Conservation (phyloP, 2,329 filamentous ascomycete genomes). For the Pseudocercospora vitis region DNA sequence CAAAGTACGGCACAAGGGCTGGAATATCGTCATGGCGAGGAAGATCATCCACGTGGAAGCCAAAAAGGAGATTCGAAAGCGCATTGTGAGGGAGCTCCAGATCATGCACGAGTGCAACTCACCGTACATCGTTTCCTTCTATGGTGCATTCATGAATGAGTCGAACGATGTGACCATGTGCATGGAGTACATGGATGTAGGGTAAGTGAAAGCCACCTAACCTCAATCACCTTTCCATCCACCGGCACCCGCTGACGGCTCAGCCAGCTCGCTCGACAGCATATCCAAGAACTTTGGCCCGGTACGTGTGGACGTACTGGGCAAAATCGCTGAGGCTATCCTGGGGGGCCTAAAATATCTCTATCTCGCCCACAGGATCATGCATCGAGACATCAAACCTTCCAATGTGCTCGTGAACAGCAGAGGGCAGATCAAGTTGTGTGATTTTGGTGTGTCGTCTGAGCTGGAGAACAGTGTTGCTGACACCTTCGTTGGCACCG, state of each 20-base stretch:
- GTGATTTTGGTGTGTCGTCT: constrained; percentile 97
- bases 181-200: constrained; percentile 99
- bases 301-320: constrained; percentile 90
- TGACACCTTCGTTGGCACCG: constrained; percentile 96
- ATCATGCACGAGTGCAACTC: constrained; percentile 99
- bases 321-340: constrained; percentile 95
- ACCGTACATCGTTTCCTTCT: constrained; percentile 95
- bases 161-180: constrained; percentile 98
- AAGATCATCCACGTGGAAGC: constrained; percentile 99
- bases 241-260: constrained; percentile 1
- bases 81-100: constrained; percentile 93
- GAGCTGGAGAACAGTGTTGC: constrained; percentile 97
- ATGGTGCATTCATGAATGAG: constrained; percentile 94
- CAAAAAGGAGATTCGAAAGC: constrained; percentile 93
- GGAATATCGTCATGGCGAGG: constrained; percentile 93
- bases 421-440: constrained; percentile 90
- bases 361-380: constrained; percentile 93
- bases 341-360: constrained; percentile 92
- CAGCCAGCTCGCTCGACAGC: constrained; percentile 76
- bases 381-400: constrained; percentile 98
- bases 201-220: no score
- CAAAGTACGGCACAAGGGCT: constrained; percentile 93
- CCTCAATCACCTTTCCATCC: background rate
- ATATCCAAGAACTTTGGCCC: constrained; percentile 95
- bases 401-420: constrained; percentile 98